phyloP scores from a whole-genome alignment of 495 filamentous ascomycete species.

The Polyplosphaeria fusca region DNA sequence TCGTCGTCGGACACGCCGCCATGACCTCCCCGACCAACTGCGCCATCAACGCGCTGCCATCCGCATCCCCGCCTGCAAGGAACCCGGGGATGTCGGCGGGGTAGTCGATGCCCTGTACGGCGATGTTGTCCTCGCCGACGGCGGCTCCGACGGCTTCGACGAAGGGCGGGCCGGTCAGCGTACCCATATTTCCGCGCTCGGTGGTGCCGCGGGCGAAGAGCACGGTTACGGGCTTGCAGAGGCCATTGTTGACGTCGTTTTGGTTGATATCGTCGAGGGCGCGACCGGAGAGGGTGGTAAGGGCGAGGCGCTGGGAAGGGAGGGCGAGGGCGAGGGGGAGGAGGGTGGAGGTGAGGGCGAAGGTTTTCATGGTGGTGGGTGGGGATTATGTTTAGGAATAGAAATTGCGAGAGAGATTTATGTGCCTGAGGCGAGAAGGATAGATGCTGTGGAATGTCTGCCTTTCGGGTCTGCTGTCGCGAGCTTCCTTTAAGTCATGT shows the following conservation, averaged over 20 bases:
- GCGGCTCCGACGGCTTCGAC: constrained; percentile 25
- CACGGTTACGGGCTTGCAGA: constrained; percentile 36
- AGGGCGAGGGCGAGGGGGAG: too few species aligned
- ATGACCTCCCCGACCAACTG: constrained; percentile 24
- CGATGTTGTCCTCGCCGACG: constrained; percentile 31
- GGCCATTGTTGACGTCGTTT: constrained; percentile 22
- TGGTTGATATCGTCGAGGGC: constrained; percentile 16
- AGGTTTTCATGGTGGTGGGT: too few species aligned
- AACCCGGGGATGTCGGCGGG: constrained; percentile 28
- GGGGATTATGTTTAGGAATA: too few species aligned
- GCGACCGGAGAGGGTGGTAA: neutral
- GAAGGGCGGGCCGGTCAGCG: constrained; percentile 37
- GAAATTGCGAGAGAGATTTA: too few species aligned
- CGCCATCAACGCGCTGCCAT: constrained; percentile 30
- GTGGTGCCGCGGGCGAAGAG: constrained; percentile 44
- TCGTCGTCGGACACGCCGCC: constrained; percentile 35
- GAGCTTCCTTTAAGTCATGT: too few species aligned
- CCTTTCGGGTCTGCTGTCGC: too few species aligned
- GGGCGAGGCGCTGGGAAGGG: too few species aligned
- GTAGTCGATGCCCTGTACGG: constrained; percentile 40
- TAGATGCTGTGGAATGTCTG: too few species aligned
- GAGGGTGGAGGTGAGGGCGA: too few species aligned
- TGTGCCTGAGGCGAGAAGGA: too few species aligned
- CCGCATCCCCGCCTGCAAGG: constrained; percentile 24
- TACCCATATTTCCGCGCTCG: constrained; percentile 41